phyloP scores from a whole-genome alignment of 2,329 filamentous ascomycete genomes.

The Aspergillus flavus region DNA sequence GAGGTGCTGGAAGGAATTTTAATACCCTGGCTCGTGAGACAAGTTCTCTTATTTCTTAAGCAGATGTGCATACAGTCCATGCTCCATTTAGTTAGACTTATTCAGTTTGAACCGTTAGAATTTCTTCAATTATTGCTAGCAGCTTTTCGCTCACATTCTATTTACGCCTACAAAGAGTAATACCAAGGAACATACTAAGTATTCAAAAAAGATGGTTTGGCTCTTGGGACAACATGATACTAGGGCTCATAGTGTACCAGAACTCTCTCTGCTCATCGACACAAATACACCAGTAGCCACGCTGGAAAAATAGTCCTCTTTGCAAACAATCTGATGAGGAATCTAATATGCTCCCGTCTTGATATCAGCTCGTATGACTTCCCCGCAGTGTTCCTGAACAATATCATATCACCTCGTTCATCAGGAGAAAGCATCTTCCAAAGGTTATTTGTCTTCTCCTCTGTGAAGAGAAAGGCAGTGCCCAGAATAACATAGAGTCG shows the following conservation, averaged over 20 bases:
- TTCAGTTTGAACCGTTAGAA: no score
- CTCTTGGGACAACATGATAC: no score
- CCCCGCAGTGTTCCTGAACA: background rate
- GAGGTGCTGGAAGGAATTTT: background rate
- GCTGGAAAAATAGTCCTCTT: background rate
- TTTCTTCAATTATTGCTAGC: no score
- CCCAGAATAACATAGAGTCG: background rate
- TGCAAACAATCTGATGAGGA: background rate
- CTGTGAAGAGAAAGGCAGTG: background rate
- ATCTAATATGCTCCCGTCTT: background rate
- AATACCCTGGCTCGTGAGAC: background rate
- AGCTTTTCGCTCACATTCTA: no score
- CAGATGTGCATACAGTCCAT: background rate
- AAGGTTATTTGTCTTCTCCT: background rate
- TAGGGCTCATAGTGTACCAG: no score
- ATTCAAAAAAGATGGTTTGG: no score
- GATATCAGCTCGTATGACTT: background rate
- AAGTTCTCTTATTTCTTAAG: no score
- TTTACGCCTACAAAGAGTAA: no score
- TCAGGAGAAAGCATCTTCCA: background rate
- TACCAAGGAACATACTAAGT: no score
- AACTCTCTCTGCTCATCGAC: background rate
- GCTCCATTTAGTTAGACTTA: no score
- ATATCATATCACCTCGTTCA: background rate
- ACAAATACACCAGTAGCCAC: background rate